Evolutionary conservation across 2,329 filamentous ascomycete genomes (phyloP).

Genomic region (Cercospora sp.): DNA sequence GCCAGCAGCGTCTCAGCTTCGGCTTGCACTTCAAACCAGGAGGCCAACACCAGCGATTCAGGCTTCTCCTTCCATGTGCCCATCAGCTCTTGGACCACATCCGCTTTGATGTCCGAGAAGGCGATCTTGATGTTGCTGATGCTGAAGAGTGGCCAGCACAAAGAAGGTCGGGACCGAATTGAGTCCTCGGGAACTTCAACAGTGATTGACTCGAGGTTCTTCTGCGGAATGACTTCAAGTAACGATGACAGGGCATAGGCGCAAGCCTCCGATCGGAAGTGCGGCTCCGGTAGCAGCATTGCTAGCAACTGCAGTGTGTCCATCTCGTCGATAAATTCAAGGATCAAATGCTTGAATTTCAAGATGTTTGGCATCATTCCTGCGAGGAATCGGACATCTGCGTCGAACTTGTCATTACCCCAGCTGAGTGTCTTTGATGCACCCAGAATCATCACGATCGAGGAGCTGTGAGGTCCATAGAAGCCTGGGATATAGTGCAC

Average conservation of each 20-base stretch:
- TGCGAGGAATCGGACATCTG: too few relatives aligned
- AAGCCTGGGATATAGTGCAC: too few relatives aligned
- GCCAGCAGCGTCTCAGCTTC: not conserved
- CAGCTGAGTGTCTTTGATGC: too few relatives aligned
- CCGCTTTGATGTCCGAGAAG: not conserved
- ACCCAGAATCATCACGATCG: too few relatives aligned
- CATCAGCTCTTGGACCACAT: not conserved
- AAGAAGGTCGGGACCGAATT: not conserved
- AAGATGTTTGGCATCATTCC: too few relatives aligned
- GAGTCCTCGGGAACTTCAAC: not conserved
- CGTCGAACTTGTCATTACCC: too few relatives aligned
- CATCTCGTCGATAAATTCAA: not conserved
- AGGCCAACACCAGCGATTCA: not conserved
- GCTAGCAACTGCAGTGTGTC: not conserved
- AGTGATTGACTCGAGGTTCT: not conserved
- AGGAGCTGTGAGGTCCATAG: too few relatives aligned
- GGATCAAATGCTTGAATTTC: too few relatives aligned
- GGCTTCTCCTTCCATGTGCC: not conserved
- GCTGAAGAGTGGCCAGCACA: not conserved
- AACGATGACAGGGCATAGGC: not conserved
- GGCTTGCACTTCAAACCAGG: not conserved
- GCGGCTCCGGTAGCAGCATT: not conserved
- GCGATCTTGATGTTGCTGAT: not conserved
- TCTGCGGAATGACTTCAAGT: not conserved
- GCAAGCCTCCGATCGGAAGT: not conserved